Evolutionary conservation across 306 rosid species (phyloP).

Genomic region (Echinosophora koreensis): DNA sequence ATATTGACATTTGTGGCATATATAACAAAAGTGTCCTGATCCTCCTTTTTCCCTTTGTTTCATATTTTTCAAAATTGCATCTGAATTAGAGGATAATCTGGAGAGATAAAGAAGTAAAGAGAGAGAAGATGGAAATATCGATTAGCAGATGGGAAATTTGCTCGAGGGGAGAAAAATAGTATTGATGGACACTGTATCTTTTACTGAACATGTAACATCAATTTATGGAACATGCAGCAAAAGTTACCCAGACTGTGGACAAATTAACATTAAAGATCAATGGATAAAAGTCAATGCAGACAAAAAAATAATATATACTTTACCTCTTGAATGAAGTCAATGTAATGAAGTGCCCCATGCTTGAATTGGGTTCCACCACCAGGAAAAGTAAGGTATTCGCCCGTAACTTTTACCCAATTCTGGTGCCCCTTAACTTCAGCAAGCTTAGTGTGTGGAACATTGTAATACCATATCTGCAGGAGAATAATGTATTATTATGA

Average conservation of each 20-base stretch:
- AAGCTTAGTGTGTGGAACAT: conserved; percentile 95
- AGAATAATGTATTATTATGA: conserved; percentile 46
- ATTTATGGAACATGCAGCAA: not conserved
- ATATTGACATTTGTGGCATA: conserved; percentile 11
- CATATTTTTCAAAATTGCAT: not conserved
- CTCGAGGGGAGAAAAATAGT: not conserved
- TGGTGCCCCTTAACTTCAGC: conserved; percentile 94
- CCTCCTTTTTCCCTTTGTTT: not conserved
- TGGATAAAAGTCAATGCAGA: conserved; percentile 20
- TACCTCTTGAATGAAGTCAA: conserved; percentile 92
- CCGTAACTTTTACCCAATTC: conserved; percentile 95
- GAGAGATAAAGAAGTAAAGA: not conserved
- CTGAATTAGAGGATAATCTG: not conserved
- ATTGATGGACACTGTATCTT: conserved; percentile 7
- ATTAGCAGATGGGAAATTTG: not conserved
- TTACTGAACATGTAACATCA: not conserved
- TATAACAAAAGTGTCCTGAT: not conserved
- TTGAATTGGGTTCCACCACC: conserved; percentile 99
- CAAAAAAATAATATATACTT: conserved; percentile 3
- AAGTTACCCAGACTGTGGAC: conserved; percentile 11
- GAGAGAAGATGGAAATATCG: not conserved
- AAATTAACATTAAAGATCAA: conserved; percentile 19
- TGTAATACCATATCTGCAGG: conserved; percentile 92
- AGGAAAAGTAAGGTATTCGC: conserved; percentile 94
- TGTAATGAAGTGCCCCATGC: conserved; percentile 99